These are phyloP conservation scores for Pseudogymnoascus destructans DNA, from an alignment of 2,329 filamentous ascomycete genomes.

Conservation along the genomic window DNA sequence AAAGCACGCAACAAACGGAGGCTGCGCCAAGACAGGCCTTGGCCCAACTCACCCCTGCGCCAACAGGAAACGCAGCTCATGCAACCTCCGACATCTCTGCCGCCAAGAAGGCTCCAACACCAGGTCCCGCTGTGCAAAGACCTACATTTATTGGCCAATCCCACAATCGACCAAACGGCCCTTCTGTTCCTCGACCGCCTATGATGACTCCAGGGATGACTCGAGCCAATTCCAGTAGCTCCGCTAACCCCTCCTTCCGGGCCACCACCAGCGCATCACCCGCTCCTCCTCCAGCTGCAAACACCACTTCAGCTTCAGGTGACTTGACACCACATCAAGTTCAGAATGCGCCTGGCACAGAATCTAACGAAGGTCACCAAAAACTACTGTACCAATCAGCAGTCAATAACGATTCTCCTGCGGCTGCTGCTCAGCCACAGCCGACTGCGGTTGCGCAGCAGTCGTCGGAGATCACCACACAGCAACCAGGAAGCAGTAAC, in stretches of 20 bases:
- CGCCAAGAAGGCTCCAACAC: slow-evolving; percentile 13
- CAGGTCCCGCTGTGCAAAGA: slow-evolving; percentile 18
- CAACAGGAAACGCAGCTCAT: slow-evolving; percentile 9
- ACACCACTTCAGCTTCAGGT: slow-evolving; percentile 9
- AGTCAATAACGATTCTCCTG: not conserved
- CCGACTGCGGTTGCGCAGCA: not conserved
- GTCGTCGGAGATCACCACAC: not conserved
- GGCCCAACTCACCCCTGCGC: not conserved
- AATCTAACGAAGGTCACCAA: not conserved
- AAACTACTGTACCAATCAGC: not conserved
- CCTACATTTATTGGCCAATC: slow-evolving; percentile 21
- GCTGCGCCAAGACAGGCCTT: not conserved
- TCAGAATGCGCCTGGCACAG: not conserved
- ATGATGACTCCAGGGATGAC: slow-evolving; percentile 21
- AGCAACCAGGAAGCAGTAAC: not conserved
- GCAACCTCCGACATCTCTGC: slow-evolving; percentile 11
- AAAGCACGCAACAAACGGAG: slow-evolving; percentile 9
- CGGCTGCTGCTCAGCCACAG: not conserved
- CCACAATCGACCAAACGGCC: slow-evolving; percentile 16
- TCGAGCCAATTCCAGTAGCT: slow-evolving; percentile 18
- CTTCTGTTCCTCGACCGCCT: slow-evolving; percentile 21
- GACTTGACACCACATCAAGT: not conserved
- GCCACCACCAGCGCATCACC: slow-evolving; percentile 12
- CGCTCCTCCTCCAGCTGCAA: slow-evolving; percentile 18
- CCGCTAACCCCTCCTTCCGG: slow-evolving; percentile 13